Percentiles rank a stretch among this genome's conserved stretches.
Conservation (phyloP, 371 early-diverging fungal species). For the Apophysomyces variabilis region DNA sequence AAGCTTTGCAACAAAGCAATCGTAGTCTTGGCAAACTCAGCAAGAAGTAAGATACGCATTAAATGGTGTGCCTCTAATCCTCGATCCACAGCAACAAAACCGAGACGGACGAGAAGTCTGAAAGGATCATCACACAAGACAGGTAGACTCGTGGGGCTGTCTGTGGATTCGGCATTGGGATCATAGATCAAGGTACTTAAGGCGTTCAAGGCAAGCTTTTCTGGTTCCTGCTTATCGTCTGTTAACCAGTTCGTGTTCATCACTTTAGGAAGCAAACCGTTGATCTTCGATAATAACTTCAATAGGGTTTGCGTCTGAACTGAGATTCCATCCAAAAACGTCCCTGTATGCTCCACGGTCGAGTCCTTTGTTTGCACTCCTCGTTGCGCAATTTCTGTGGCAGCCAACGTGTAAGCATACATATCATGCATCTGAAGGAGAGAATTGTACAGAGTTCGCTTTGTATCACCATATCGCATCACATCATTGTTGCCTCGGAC, state of each 20-base stretch:
- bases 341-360: slow-evolving; percentile 50
- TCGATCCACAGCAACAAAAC: slow-evolving; percentile 49
- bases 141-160: slow-evolving; percentile 32
- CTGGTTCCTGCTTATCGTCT: slow-evolving; percentile 14
- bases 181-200: not conserved
- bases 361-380: slow-evolving; percentile 49
- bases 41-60: slow-evolving; percentile 63
- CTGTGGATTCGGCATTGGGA: not conserved
- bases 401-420: slow-evolving; percentile 68
- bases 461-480: not conserved
- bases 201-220: not conserved
- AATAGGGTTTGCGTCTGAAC: slow-evolving; percentile 61
- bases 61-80: slow-evolving; percentile 63
- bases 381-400: slow-evolving; percentile 71
- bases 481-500: not conserved
- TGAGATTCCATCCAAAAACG: slow-evolving; percentile 66
- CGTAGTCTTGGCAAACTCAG: slow-evolving; percentile 64
- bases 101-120: slow-evolving; percentile 58
- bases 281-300: slow-evolving; percentile 64
- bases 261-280: slow-evolving; percentile 32
- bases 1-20: slow-evolving; percentile 40
- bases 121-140: slow-evolving; percentile 71
- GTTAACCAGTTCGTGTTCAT: slow-evolving; percentile 37
- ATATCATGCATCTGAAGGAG: slow-evolving; percentile 34
- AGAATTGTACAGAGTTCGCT: slow-evolving; percentile 19